phyloP scores from a whole-genome alignment of 2,329 filamentous ascomycete genomes.

The Pestalotiopsis sp. region DNA sequence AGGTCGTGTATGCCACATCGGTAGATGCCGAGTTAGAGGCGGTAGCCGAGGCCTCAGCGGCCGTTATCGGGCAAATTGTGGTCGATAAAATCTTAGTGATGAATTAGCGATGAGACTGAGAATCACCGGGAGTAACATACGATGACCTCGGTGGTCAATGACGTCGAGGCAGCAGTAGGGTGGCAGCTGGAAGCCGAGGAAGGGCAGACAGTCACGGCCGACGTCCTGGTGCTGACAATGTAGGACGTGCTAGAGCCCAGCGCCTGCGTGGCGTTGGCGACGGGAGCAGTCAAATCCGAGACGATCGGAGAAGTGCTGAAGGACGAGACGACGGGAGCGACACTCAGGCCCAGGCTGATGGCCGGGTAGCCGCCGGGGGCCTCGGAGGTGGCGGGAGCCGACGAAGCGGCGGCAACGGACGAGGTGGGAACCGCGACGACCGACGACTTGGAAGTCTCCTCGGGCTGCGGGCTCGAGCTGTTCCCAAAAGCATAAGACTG shows the following conservation, averaged over 20 bases:
- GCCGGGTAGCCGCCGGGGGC: not conserved
- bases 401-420: not conserved
- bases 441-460: not conserved
- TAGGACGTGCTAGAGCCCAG: not conserved
- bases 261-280: not conserved
- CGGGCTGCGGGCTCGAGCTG: not conserved
- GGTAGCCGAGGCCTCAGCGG: not conserved
- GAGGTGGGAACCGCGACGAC: not conserved
- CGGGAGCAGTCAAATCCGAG: not conserved
- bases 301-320: not conserved
- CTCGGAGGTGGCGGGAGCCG: not conserved
- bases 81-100: not conserved
- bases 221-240: not conserved
- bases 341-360: too few relatives aligned
- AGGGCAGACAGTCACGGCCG: not conserved
- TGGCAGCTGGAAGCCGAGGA: not conserved
- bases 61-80: not conserved
- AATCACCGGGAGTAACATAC: not conserved
- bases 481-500: not conserved
- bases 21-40: not conserved
- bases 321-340: not conserved
- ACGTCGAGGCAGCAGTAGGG: not conserved
- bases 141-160: not conserved
- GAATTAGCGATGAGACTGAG: too few relatives aligned
- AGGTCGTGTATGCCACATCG: not conserved